A percentile compares a stretch with the other conserved stretches of the same genome.
phyloP scores from a whole-genome alignment of 2,329 filamentous ascomycete genomes.

The Emergomyces pasteurianus region DNA sequence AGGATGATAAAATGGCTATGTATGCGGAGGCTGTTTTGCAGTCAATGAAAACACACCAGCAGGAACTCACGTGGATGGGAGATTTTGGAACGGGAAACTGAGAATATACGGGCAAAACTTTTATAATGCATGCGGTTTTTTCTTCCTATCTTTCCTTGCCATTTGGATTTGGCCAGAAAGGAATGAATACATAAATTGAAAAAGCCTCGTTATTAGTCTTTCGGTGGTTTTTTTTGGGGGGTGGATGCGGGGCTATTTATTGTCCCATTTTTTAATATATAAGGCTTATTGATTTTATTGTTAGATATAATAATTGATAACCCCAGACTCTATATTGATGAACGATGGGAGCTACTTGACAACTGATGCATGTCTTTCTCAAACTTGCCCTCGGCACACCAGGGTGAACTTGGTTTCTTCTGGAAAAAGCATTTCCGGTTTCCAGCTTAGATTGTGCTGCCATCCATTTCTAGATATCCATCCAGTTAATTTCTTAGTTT shows the following conservation, averaged over 20 bases:
- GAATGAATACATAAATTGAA: neutral
- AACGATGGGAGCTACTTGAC: too few relatives aligned
- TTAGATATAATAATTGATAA: neutral
- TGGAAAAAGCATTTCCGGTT: too few relatives aligned
- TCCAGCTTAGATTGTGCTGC: too few relatives aligned
- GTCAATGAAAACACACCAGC: neutral
- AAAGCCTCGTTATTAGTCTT: too few relatives aligned
- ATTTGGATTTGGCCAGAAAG: too few relatives aligned
- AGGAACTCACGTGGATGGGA: conserved; percentile 4
- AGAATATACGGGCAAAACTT: neutral
- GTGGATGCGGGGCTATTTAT: too few relatives aligned
- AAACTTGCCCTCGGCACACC: too few relatives aligned
- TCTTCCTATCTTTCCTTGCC: too few relatives aligned
- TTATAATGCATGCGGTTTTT: neutral
- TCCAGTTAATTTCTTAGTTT: neutral
- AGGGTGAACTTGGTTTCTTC: too few relatives aligned
- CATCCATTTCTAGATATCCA: neutral
- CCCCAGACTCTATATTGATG: neutral
- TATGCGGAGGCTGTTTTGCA: neutral
- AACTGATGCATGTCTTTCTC: neutral
- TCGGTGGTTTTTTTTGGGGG: too few relatives aligned
- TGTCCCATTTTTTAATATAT: too few relatives aligned
- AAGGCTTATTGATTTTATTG: neutral
- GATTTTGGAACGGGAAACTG: neutral
- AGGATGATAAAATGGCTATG: neutral